Base-by-base conservation (phyloP, 495 filamentous ascomycete species). In the Penicillium parvum region DNA sequence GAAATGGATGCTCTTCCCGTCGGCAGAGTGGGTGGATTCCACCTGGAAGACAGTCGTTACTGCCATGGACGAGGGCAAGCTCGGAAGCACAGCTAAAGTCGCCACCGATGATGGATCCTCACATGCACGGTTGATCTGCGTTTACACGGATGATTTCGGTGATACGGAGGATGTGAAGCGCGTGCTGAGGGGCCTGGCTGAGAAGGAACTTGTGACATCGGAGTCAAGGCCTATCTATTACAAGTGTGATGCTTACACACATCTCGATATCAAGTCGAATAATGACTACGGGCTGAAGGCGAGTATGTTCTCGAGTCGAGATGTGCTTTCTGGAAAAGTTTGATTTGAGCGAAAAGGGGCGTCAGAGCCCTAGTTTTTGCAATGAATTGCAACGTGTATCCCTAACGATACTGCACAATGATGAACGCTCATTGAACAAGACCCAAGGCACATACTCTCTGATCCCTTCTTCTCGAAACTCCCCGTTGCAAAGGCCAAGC, bases 1-100 rank as follows among this genome's bases (percentile, higher is more conserved):
- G 28, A 90, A 88, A 61, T 94, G 89, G 89, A 86, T 95, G 85
- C 51, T 95, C n/a, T 90, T 89, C 53, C 76, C 78, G 2, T 50
- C 62, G 3, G 44, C 60, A 5, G 61, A 68, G 2, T 52, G 74
- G n/a, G 75, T 89, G 8, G 77, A 88, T 55, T 57, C 64, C 3
- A 46, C 71, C 9, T 95, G 88, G 88, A 63, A 51, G 2, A 64
- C 63, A 12, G 63, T 95, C 3, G 84, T 78, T 4, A 69, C 63
- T 11, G 86, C 77, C 0, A 82, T 84, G 15, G 71, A 73, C 11
- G 64, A 74, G 12, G 80, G 82, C 28, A 73, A 82, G 35, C 69
- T 94, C 3, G 86, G 87, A 0, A 70, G 77, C 17, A 68, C 45
- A 7, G 83, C 86, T 4, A 94, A 91, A 58, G 84, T 89, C 8